Base-by-base conservation (phyloP, 192 early-diverging fungal species). In the Cladochytrium replicatum region DNA sequence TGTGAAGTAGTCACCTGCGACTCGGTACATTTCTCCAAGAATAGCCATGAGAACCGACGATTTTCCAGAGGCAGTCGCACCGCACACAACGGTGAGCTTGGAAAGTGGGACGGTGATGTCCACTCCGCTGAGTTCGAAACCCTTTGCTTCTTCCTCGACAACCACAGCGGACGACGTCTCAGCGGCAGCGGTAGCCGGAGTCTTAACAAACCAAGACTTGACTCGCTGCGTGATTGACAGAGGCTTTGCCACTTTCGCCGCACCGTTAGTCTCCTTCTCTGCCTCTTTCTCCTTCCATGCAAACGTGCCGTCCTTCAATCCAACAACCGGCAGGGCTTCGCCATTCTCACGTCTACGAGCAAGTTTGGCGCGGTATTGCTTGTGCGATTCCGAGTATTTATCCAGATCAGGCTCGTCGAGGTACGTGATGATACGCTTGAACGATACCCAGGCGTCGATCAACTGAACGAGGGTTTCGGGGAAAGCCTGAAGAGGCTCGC, bases 11-110 rank as follows among this genome's bases (percentile, higher is more conserved):
- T 66, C 41, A 67, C 78, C 78, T 1, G 42, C 13, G 0, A 55
- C 51, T 27, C 60, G 69, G 30, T 64, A 55, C 50, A 83, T 82
- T 60, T 91, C 90, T 30, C 90, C 88, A 3, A 93, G 62, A 23
- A 93, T 66, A 46, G 86, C 75, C n/a, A 73, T 41, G 13, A 91
- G 56, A 37, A 91, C 50, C 5, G 87, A 85, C n/a, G 63, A 31
- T 58, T 93, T 93, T 43, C 91, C 91, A 6, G 74, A 71, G 0
- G 86, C 91, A 4, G 89, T 90, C 17, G 90, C 76, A 1, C 90
- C 90, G 29, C 77, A 74, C 26, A 91, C 57, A 15, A 89, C 68
- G 25, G 85, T 83, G 8, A 93, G 72, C 43, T 88, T 81, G 34
- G 72, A 75, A 11, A 50, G 28, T 2, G 90, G 88, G 61, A 93